Evolutionary conservation across 2,329 filamentous ascomycete species (phyloP), one percentile per base, ranked within the genome.

Genomic region (Botryotinia calthae): DNA sequence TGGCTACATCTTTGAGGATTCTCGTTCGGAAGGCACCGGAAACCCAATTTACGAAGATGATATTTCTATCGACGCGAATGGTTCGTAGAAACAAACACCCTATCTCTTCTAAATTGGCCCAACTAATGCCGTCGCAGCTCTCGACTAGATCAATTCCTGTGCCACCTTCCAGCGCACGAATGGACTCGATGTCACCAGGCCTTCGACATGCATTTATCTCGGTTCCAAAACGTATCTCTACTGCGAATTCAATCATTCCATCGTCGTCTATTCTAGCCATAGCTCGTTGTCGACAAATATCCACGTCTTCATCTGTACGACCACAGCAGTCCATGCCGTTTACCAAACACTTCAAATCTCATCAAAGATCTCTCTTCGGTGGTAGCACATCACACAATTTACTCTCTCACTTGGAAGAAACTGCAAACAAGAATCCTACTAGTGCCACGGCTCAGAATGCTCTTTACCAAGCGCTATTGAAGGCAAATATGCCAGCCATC

Each of bases 401-500:
- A 72, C 88, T 99, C 48, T 94, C 94, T 48, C 92, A 93, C 77
- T 88, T 95, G 77, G 96, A 99, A 83, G 92, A 95, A 81, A 92
- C 93, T 37, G 97, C 96, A 54, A 99, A 98, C 83, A 92, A 94
- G 82, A 97, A 97, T 79, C 94, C 96, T 1, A 88, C 86, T 74
- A 98, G 94, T 82, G 91, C 94, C 42, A 92, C 92, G 61, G 91
- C 94, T 31, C 96, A 99, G 82, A 96, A 95, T 81, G 91, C 93
- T 25, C 98, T 99, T 82, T 99, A 99, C 81, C 92, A 95, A 81
- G 91, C 95, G 63, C 88, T 99, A 22, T 86, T 98, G 72, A 92
- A 93, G 80, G 94, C 95, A 69, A 96, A 97, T 79, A 95, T 98
- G 92, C 93, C 95, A 28, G 91, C 94, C 69, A 97, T 99, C 75